Base-by-base conservation (phyloP, 1,139 yeast species). In the Scheffersomyces stambukii region DNA sequence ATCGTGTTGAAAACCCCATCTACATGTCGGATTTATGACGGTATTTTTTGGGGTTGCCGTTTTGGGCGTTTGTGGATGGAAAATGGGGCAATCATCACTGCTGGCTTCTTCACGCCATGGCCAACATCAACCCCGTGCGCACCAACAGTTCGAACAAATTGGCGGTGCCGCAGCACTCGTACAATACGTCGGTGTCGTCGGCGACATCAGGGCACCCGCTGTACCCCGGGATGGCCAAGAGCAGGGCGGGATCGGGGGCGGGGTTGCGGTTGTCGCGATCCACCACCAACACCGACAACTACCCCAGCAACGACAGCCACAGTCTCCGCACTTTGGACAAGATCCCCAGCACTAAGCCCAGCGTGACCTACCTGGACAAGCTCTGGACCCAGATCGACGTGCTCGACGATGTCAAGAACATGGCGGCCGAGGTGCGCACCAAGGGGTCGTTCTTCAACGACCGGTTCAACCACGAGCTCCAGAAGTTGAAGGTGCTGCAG, bases 371-470 rank as follows among this genome's bases (percentile, higher is more conserved):
- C 37, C 86, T 79, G 60, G 95, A 85, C 52, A 70, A 75, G 44
- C 60, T 85, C 29, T 88, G 95, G 95, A 80, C 93, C 3, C 94
- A 86, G 46, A 80, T 88, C 27, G 95, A 84, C 46, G 84, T 84
- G 1, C 63, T 89, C 37, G 91, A 85, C 42, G 95, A 85, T 42
- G 94, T 88, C 4, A 73, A 74, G 33, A 64, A 64, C 33, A 70
- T 82, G 70, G 78, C 88, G 0, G 59, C 58, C 11, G 75, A 78
- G 30, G 76, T 77, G 1, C 59, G 64, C 25, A 45, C 57, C 17
- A 67, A 64, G 35, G 75, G 74, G 23, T 73, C 78, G 12, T 81
- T 77, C 50, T 82, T 85, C 48, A 81, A 81, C 27, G 64, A 65
- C 4, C 63, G 68, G 21, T 84, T 82, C 46, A 72, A 75, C 21